Percentiles rank a stretch among this genome's conserved stretches.
phyloP scores from a whole-genome alignment of 345 rosid genomes.

The Eucalyptus dawsonii region DNA sequence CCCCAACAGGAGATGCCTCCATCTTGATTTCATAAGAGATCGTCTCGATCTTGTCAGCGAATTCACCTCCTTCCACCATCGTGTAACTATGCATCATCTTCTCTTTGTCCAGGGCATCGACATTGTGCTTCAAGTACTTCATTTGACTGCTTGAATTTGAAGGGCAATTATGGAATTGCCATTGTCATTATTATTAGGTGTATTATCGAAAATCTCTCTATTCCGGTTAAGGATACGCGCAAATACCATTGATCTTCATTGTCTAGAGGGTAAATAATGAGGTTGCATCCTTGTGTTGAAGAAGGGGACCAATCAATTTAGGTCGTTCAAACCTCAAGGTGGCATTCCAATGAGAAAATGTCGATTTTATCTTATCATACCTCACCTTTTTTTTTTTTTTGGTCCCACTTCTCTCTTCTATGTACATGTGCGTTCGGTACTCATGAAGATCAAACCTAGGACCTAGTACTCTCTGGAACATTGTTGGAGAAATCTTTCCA shows the following conservation, averaged over 20 bases:
- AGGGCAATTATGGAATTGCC: neutral
- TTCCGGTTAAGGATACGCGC: neutral
- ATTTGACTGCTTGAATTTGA: neutral
- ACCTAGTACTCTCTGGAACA: too few species aligned
- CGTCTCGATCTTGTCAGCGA: neutral
- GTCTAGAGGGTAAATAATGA: neutral
- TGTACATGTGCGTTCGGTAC: neutral
- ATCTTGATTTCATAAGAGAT: neutral
- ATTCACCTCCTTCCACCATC: conserved; percentile 2
- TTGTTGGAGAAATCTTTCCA: too few species aligned
- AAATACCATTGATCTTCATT: neutral
- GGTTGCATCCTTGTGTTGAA: neutral
- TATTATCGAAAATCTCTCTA: neutral
- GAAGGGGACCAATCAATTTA: neutral
- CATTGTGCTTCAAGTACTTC: neutral
- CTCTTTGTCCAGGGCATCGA: conserved; percentile 4
- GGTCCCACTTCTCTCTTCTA: neutral
- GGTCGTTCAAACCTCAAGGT: neutral
- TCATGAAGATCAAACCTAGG: too few species aligned
- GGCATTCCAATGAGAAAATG: neutral
- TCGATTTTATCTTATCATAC: neutral
- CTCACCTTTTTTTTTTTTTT: neutral
- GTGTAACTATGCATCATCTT: neutral
- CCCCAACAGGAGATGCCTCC: neutral
- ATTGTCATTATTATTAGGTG: neutral